A percentile compares a stretch with the other conserved stretches of the same genome.
phyloP scores from a whole-genome alignment of 768 basidiomycete species.

The Cubamyces sp. region DNA sequence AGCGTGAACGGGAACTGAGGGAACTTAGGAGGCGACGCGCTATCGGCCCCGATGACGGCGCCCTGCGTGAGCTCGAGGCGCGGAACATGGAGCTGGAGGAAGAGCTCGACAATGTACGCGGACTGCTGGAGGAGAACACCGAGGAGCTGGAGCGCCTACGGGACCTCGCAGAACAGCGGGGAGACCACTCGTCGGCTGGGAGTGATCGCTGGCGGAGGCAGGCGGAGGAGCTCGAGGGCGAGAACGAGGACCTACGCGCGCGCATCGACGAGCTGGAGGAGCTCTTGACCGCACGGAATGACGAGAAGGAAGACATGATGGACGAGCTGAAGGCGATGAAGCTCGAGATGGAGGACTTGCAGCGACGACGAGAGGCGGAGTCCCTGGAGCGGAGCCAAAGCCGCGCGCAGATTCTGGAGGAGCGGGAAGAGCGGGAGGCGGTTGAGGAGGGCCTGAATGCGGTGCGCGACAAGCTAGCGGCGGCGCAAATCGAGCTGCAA shows the following conservation, averaged over 20 bases:
- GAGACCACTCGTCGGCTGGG: constrained; percentile 46
- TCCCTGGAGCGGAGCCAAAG: constrained; percentile 73
- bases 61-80: constrained; percentile 57
- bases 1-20: constrained; percentile 68
- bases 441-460: constrained; percentile 81
- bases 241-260: constrained; percentile 63
- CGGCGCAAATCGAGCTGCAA: constrained; percentile 79
- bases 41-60: constrained; percentile 48
- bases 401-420: constrained; percentile 70
- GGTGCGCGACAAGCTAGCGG: constrained; percentile 76
- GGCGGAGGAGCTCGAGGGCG: constrained; percentile 61
- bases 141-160: constrained; percentile 80
- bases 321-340: constrained; percentile 68
- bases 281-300: constrained; percentile 57
- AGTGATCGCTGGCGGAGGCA: constrained; percentile 51
- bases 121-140: constrained; percentile 77
- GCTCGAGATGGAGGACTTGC: constrained; percentile 68
- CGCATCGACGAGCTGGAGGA: constrained; percentile 63
- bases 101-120: constrained; percentile 70
- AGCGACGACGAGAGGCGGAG: constrained; percentile 64
- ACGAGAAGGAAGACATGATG: constrained; percentile 71
- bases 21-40: constrained; percentile 61
- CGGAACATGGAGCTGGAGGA: constrained; percentile 74
- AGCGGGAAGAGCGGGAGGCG: constrained; percentile 73
- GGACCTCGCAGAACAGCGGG: constrained; percentile 60